Conservation (phyloP, 805 yeast species). For the Saccharomycopsis sp. region DNA sequence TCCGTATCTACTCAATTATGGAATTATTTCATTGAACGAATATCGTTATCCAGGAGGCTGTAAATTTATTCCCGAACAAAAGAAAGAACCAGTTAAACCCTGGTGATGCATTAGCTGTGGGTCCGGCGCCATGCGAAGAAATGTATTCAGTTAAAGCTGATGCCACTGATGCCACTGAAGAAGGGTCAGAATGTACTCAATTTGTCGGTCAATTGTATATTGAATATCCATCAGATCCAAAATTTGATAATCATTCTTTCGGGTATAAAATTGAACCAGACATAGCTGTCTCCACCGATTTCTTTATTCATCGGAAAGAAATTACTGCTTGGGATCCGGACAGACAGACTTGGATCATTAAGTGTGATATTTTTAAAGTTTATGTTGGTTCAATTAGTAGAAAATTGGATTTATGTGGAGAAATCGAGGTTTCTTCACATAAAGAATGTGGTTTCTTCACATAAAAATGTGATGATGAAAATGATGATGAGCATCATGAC, state of each 20-base stretch:
- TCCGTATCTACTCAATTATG: conserved; percentile 36
- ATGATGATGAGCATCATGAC: neutral
- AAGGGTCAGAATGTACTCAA: conserved; percentile 40
- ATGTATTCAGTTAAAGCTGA: conserved; percentile 39
- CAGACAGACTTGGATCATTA: conserved; percentile 52
- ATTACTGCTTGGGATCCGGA: conserved; percentile 49
- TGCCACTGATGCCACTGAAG: conserved; percentile 43
- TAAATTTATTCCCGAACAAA: conserved; percentile 30
- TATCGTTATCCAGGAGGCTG: conserved; percentile 31
- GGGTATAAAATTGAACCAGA: conserved; percentile 45
- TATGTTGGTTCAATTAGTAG: conserved; percentile 39
- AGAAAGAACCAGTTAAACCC: conserved; percentile 26
- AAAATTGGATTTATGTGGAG: conserved; percentile 19
- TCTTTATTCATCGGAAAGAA: conserved; percentile 45
- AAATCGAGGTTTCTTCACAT: conserved; percentile 14
- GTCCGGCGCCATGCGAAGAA: conserved; percentile 52
- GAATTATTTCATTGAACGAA: conserved; percentile 22
- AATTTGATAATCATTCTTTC: conserved; percentile 23
- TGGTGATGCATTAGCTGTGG: conserved; percentile 54
- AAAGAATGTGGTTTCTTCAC: neutral
- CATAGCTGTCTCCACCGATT: conserved; percentile 31
- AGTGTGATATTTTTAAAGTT: conserved; percentile 46
- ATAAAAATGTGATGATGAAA: neutral
- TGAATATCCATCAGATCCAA: conserved; percentile 40
- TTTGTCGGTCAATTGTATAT: conserved; percentile 48